Evolutionary conservation across 352 stramenopile genomes (phyloP).

Genomic region (Pythium monospermum): DNA sequence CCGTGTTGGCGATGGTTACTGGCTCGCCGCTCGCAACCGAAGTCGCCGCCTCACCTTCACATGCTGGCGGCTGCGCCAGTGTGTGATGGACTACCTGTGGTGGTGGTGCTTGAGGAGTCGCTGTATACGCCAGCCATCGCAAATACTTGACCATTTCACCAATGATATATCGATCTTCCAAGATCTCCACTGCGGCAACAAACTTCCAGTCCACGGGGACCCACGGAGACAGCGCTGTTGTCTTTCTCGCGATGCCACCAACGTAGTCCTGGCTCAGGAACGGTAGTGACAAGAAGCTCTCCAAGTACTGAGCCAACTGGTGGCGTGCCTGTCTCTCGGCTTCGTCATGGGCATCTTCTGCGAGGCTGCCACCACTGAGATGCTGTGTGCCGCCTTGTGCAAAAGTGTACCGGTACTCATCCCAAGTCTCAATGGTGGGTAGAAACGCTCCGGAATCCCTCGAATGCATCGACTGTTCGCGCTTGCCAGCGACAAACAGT

Average conservation of each 20-base stretch:
- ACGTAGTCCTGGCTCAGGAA: slow-evolving; percentile 20
- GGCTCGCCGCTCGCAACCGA: not conserved
- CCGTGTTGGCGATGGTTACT: not conserved
- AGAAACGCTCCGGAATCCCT: slow-evolving; percentile 39
- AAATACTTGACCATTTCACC: slow-evolving; percentile 63
- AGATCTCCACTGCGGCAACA: slow-evolving; percentile 29
- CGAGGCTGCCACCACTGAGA: not conserved
- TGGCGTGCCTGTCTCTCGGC: slow-evolving; percentile 10
- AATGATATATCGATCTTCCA: slow-evolving; percentile 46
- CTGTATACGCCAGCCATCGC: slow-evolving; percentile 29
- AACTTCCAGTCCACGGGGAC: slow-evolving; percentile 38
- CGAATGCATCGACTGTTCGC: slow-evolving; percentile 41
- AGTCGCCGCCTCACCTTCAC: not conserved
- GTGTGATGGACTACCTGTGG: not conserved
- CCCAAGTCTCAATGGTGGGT: slow-evolving; percentile 33
- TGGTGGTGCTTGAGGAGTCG: not conserved
- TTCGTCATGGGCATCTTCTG: not conserved
- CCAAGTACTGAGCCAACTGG: slow-evolving; percentile 44
- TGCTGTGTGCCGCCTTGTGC: slow-evolving; percentile 5
- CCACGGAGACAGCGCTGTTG: slow-evolving; percentile 23
- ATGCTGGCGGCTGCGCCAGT: not conserved
- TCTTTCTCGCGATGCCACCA: slow-evolving; percentile 16
- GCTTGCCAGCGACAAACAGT: slow-evolving; percentile 40
- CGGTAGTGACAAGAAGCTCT: slow-evolving; percentile 21
- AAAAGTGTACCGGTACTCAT: slow-evolving; percentile 52